Evolutionary conservation across 345 rosid species (phyloP).

Genomic region (Citrus australasica): DNA sequence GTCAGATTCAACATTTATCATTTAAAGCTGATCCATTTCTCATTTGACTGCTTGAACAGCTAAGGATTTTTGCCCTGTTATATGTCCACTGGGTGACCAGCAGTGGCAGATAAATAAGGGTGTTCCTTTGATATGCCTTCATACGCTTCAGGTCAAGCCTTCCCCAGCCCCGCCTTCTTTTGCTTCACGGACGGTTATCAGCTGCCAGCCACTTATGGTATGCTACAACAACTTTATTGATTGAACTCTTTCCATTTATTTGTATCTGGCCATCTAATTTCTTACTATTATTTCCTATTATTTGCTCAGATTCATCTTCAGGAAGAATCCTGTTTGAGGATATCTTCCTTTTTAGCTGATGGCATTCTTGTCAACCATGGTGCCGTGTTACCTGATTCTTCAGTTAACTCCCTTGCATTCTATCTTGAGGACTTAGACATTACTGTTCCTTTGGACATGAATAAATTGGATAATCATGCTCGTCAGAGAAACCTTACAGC

Average conservation of each 20-base stretch:
- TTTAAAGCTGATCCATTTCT: not conserved
- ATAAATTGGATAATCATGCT: conserved; percentile 34
- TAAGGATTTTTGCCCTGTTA: conserved; percentile 74
- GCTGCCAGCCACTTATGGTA: conserved; percentile 95
- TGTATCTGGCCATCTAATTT: conserved; percentile 1
- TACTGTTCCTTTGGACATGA: conserved; percentile 66
- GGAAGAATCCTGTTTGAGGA: conserved; percentile 96
- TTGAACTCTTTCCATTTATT: conserved; percentile 1
- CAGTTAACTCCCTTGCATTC: conserved; percentile 66
- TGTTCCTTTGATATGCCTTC: conserved; percentile 74
- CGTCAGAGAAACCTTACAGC: conserved; percentile 25
- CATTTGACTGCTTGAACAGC: conserved; percentile 41
- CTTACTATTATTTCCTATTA: conserved; percentile 9
- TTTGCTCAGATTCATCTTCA: conserved; percentile 80
- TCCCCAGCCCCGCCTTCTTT: conserved; percentile 79
- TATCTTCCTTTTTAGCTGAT: conserved; percentile 91
- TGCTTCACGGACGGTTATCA: conserved; percentile 80
- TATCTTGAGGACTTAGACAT: conserved; percentile 71
- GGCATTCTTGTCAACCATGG: conserved; percentile 87
- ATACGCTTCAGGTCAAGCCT: conserved; percentile 90
- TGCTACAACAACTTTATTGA: conserved; percentile 13
- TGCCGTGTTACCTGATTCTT: conserved; percentile 68
- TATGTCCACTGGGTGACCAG: conserved; percentile 77
- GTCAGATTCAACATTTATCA: not conserved
- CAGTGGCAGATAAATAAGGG: conserved; percentile 59